Evolutionary conservation across 257 asterid genomes (phyloP).

Genomic region (Gardenia jasminoides): DNA sequence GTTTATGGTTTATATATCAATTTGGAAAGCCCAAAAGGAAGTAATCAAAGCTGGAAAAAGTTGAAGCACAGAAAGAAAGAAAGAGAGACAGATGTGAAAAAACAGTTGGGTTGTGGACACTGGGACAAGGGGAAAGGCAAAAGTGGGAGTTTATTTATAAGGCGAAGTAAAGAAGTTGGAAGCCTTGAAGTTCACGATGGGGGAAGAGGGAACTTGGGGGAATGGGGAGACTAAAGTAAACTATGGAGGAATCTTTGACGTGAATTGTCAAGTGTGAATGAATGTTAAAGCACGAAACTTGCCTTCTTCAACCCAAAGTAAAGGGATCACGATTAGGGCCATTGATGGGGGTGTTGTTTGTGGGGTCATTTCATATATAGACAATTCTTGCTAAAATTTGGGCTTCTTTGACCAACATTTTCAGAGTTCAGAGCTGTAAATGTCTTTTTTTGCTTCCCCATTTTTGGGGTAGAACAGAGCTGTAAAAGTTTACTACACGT

Average conservation of each 20-base stretch:
- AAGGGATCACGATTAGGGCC: background rate
- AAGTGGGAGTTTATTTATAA: constrained; percentile 26
- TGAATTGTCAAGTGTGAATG: background rate
- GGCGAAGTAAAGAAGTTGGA: background rate
- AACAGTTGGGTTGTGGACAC: background rate
- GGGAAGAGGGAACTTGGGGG: background rate
- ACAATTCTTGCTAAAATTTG: background rate
- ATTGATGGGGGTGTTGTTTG: background rate
- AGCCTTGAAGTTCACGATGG: background rate
- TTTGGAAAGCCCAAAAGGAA: background rate
- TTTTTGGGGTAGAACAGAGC: too few relatives aligned
- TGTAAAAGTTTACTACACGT: too few relatives aligned
- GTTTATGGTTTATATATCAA: too few relatives aligned
- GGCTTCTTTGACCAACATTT: background rate
- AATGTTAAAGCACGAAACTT: constrained; percentile 1
- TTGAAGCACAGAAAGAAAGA: background rate
- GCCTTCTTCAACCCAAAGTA: constrained; percentile 14
- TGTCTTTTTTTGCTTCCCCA: too few relatives aligned
- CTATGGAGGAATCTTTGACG: constrained; percentile 2
- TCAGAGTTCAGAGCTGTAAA: too few relatives aligned
- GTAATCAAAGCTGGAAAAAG: background rate
- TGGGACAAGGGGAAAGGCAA: background rate
- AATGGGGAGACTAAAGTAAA: background rate
- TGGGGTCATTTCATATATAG: background rate
- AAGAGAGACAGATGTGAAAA: background rate